Evolutionary conservation across 176 grass and related monocot genomes (phyloP).

Genomic region (Bromus sterilis): DNA sequence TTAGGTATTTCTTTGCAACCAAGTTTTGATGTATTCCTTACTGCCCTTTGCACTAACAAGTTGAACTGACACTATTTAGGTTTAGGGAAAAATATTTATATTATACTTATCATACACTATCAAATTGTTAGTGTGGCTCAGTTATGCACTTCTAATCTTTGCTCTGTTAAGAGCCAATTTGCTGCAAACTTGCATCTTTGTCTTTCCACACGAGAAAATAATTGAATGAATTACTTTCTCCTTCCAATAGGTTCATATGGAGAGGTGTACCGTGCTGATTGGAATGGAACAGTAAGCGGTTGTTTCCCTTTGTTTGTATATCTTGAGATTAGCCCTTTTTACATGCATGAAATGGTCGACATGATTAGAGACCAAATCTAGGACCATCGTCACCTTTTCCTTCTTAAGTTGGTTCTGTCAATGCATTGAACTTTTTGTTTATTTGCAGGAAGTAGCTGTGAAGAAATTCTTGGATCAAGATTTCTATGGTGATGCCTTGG

Average conservation of each 20-base stretch:
- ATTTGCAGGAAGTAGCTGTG: slow-evolving; percentile 96
- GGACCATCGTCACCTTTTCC: not conserved
- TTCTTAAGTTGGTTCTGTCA: not conserved
- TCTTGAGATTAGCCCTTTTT: slow-evolving; percentile 27
- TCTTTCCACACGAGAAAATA: slow-evolving; percentile 9
- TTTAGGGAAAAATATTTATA: slow-evolving; percentile 4
- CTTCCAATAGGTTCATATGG: slow-evolving; percentile 83
- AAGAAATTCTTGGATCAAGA: slow-evolving; percentile 99
- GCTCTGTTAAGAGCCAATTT: not conserved
- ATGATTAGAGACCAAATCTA: slow-evolving; percentile 20
- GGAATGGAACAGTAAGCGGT: slow-evolving; percentile 87
- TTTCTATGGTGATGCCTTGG: slow-evolving; percentile 96
- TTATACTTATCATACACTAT: slow-evolving; percentile 5
- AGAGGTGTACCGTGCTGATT: slow-evolving; percentile 98
- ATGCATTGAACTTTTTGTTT: slow-evolving; percentile 9
- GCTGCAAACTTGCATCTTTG: slow-evolving; percentile 5
- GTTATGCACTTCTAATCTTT: slow-evolving; percentile 21
- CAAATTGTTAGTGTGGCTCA: slow-evolving; percentile 2
- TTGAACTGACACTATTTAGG: not conserved
- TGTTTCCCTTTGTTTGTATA: slow-evolving; percentile 16
- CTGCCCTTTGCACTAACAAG: slow-evolving; percentile 15
- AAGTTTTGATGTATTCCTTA: slow-evolving; percentile 19
- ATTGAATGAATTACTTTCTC: slow-evolving; percentile 28
- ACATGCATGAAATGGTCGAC: not conserved
- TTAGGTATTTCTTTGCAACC: slow-evolving; percentile 65